Conservation (phyloP, 768 basidiomycete species). For the Mycena crocata region DNA sequence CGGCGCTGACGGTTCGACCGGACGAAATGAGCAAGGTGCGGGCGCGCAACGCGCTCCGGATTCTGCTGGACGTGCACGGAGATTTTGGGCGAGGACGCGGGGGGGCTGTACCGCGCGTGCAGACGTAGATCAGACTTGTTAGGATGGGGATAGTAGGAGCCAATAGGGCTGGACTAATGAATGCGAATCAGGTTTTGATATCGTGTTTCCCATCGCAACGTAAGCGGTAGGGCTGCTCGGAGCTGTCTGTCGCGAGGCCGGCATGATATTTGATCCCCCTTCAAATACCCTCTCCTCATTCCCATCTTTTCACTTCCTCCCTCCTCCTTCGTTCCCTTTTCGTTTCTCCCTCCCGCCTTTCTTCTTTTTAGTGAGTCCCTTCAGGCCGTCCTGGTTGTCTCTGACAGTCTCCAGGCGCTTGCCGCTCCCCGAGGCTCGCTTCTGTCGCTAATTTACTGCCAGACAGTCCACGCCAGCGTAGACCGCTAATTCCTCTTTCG, state of each 20-base stretch:
- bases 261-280: conserved; percentile 35
- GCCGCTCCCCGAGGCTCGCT: conserved; percentile 54
- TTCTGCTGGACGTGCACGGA: conserved; percentile 89
- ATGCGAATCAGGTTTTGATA: background rate
- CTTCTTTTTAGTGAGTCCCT: conserved; percentile 55
- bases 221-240: conserved; percentile 16
- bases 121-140: background rate
- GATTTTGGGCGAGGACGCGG: conserved; percentile 76
- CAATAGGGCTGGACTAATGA: conserved; percentile 16
- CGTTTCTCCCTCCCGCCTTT: conserved; percentile 51
- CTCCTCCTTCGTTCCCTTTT: conserved; percentile 53
- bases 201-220: no score
- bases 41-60: conserved; percentile 95
- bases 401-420: conserved; percentile 51
- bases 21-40: conserved; percentile 91
- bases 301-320: conserved; percentile 49
- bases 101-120: conserved; percentile 33
- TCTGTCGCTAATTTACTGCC: conserved; percentile 62
- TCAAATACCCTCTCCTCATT: conserved; percentile 31
- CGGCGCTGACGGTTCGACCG: conserved; percentile 72
- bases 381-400: background rate
- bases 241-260: conserved; percentile 24
- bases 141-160: conserved; percentile 3
- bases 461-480: conserved; percentile 80
- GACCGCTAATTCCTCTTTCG: conserved; percentile 67